A percentile compares a stretch with the other conserved stretches of the same genome.
These are phyloP conservation scores for Exophiala sp. DNA, from an alignment of 2,329 filamentous ascomycete genomes.

Conservation along the genomic window DNA sequence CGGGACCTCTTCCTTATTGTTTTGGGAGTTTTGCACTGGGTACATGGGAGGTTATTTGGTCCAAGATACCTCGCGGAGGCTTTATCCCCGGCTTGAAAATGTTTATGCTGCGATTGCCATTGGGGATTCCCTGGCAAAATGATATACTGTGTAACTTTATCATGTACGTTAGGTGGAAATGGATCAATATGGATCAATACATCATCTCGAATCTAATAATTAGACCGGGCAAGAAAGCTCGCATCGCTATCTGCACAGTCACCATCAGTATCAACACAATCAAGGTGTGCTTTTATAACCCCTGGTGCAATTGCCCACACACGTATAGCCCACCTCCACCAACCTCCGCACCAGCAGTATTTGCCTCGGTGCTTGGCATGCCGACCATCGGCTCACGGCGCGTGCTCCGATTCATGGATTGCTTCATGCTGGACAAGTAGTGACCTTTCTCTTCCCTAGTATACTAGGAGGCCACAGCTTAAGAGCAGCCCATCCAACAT, in stretches of 20 bases:
- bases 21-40: background rate
- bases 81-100: constrained; percentile 23
- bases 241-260: no score
- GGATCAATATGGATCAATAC: no score
- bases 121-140: background rate
- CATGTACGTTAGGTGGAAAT: background rate
- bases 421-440: background rate
- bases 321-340: no score
- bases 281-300: no score
- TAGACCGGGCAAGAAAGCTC: no score
- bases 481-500: no score
- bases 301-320: no score
- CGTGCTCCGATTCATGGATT: background rate
- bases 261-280: no score
- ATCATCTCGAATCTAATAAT: no score
- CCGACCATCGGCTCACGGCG: background rate
- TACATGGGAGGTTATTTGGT: constrained; percentile 19
- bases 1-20: constrained; percentile 2
- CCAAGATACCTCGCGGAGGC: constrained; percentile 29
- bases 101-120: constrained; percentile 5
- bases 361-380: background rate
- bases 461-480: no score
- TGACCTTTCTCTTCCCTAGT: no score
- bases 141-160: background rate
- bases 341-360: no score